A percentile compares a stretch with the other conserved stretches of the same genome.
These are phyloP conservation scores for Sinapis alba DNA, from an alignment of 441 rosid species.

Conservation along the genomic window DNA sequence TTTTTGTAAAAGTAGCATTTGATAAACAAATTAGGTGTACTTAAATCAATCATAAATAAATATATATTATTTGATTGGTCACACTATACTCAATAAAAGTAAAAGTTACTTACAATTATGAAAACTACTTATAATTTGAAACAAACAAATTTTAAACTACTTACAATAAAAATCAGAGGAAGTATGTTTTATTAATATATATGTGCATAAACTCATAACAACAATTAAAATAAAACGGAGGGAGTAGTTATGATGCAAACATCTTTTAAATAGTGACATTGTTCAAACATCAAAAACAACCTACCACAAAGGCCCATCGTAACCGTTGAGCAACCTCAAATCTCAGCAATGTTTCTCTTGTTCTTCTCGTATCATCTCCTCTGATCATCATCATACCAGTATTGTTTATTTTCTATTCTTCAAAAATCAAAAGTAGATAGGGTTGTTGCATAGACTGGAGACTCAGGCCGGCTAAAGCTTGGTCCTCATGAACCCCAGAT, in stretches of 20 bases:
- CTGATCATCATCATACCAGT: neutral
- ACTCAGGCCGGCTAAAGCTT: slow-evolving; percentile 6
- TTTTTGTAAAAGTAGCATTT: too few relatives aligned
- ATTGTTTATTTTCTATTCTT: neutral
- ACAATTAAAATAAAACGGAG: too few relatives aligned
- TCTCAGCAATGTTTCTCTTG: neutral
- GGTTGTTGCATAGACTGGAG: slow-evolving; percentile 30
- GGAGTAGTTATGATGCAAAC: slow-evolving; percentile 27
- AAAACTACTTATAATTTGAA: too few relatives aligned
- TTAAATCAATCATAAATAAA: too few relatives aligned
- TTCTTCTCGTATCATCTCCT: slow-evolving; percentile 8
- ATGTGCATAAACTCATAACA: too few relatives aligned
- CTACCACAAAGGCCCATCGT: slow-evolving; percentile 2
- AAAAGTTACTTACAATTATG: too few relatives aligned
- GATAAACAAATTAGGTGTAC: too few relatives aligned
- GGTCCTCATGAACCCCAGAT: slow-evolving; percentile 24
- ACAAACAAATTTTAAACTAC: too few relatives aligned
- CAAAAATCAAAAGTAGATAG: neutral
- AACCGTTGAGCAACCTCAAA: slow-evolving; percentile 29
- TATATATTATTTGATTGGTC: too few relatives aligned
- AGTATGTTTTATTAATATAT: too few relatives aligned
- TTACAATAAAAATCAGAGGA: too few relatives aligned
- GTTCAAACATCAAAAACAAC: slow-evolving; percentile 36
- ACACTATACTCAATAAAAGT: too few relatives aligned
- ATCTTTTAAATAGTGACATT: slow-evolving; percentile 25